Conservation (phyloP, 305 asterid species). For the Withania somnifera region DNA sequence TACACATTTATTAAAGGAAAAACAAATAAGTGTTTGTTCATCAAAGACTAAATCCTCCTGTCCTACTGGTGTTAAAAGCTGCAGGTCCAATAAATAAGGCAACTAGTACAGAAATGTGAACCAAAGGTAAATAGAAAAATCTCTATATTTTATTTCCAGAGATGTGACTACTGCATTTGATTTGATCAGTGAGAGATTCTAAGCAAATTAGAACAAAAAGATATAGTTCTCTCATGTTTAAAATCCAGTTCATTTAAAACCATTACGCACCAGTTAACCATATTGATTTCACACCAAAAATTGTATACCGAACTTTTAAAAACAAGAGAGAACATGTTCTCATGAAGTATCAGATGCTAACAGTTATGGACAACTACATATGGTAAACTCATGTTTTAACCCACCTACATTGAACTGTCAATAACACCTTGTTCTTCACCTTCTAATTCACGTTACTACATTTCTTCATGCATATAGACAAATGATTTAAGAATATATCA, state of each 20-base stretch:
- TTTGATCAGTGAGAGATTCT: neutral
- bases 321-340: neutral
- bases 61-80: neutral
- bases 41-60: neutral
- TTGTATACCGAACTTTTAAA: neutral
- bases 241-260: neutral
- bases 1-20: constrained; percentile 16
- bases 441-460: neutral
- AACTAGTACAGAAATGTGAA: neutral
- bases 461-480: neutral
- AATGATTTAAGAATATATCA: neutral
- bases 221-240: neutral
- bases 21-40: neutral
- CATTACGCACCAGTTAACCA: neutral
- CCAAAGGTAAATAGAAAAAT: neutral
- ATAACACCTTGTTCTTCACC: neutral
- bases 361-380: neutral
- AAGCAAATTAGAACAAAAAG: neutral
- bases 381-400: neutral
- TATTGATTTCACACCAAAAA: neutral
- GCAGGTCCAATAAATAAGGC: neutral
- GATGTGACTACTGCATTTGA: neutral
- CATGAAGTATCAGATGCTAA: neutral
- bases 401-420: neutral
- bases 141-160: neutral